Base-by-base conservation (phyloP, 2,329 filamentous ascomycete genomes). In the Alternaria tenuissima region DNA sequence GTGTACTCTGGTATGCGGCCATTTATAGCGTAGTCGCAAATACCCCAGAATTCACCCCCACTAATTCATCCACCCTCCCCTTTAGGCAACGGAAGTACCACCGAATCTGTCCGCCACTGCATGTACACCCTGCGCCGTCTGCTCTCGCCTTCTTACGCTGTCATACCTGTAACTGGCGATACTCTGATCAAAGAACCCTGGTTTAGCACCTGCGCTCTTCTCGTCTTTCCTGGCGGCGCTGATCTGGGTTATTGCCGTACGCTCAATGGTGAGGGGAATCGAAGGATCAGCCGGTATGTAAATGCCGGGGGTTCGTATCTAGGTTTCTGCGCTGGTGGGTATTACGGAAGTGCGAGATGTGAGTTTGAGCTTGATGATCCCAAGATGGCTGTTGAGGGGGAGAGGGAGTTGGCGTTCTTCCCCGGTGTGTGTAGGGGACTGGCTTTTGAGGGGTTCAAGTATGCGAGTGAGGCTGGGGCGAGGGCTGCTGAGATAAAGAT, bases 141-240 rank as follows among this genome's bases (percentile, higher is more conserved):
- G 5, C 88, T 98, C 24, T 91, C 92, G 4, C 91, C 93, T 52
- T 91, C 94, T 78, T 98, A 99, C 81, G 95, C 94, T 60, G 93
- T 99, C 64, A 94, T 94, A 64, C 90, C 93, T 55, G 86, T 98
- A 63, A 90, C 87, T 28, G 90, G 93, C 59, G 85, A 89, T 7
- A 88, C 91, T 66, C 83, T 99, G 58, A 84, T 97, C 73, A 93
- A 94, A 67, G 95, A 99, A 77, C 95, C 95, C 12, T 99, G 95
- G 95, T 86, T 88, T 1, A 82, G 90, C 3, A 91, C 92, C 2
- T 98, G 94, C 76, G 93, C 93, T 0, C 85, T 98, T 9, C 86
- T 99, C 7, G 94, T 98, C 2, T 88, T 99, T 53, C 95, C 95
- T 1, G 95, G 95, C 22, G 95, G 95, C 32, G 94, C 92, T n/a